Evolutionary conservation across 495 filamentous ascomycete species (phyloP).

Genomic region (Aspergillus mulundensis): DNA sequence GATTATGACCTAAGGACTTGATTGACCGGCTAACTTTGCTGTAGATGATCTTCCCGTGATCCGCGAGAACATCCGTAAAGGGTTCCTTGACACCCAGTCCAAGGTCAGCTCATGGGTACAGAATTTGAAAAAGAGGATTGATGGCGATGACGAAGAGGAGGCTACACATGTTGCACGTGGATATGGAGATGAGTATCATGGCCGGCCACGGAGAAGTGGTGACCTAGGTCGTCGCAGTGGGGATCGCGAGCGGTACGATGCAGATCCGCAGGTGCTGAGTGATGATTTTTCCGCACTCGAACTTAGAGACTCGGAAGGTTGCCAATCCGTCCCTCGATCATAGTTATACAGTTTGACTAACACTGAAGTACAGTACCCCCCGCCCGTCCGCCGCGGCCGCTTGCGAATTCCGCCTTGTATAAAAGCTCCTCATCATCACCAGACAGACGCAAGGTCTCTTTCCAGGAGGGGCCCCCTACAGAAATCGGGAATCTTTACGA

Average conservation of each 20-base stretch:
- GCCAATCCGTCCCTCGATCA: constrained; percentile 13
- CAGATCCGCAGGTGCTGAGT: constrained; percentile 83
- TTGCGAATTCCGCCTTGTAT: constrained; percentile 76
- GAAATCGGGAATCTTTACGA: constrained; percentile 77
- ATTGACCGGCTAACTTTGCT: constrained; percentile 11
- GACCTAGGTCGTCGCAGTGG: constrained; percentile 63
- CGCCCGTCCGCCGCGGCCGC: constrained; percentile 55
- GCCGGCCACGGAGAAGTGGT: constrained; percentile 49
- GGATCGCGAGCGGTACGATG: constrained; percentile 88
- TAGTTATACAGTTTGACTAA: constrained; percentile 2
- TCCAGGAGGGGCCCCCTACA: constrained; percentile 67
- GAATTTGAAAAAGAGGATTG: constrained; percentile 83
- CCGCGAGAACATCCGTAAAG: constrained; percentile 87
- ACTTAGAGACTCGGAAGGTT: constrained; percentile 72
- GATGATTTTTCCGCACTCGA: constrained; percentile 92
- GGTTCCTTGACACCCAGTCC: constrained; percentile 88
- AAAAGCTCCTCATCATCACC: constrained; percentile 60
- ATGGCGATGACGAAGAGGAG: constrained; percentile 71
- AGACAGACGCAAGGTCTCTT: constrained; percentile 71
- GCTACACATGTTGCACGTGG: constrained; percentile 40
- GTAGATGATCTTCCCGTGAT: constrained; percentile 90
- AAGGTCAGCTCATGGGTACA: constrained; percentile 92
- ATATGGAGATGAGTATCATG: constrained; percentile 39
- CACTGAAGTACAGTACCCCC: constrained; percentile 36
- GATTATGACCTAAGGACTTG: background rate